These are phyloP conservation scores for Ceratobasidium sp. DNA, from an alignment of 1,284 basidiomycete species.

Conservation along the genomic window DNA sequence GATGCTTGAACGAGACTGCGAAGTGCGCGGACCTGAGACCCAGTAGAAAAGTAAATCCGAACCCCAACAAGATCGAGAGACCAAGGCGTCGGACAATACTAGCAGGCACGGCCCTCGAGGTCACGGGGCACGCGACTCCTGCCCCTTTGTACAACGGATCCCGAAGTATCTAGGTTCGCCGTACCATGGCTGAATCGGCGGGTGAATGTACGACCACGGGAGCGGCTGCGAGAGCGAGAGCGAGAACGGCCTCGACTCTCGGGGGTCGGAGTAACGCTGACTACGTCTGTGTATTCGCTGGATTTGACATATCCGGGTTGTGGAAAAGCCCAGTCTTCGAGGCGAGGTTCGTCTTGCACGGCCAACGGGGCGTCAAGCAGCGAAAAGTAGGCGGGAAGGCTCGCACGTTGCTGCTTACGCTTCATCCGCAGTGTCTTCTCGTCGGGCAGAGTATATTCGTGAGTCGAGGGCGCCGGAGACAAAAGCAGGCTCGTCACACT, in stretches of 20 bases:
- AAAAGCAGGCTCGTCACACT: constrained; percentile 37
- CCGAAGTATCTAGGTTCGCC: constrained; percentile 1
- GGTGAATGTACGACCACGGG: constrained; percentile 38
- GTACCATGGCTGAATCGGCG: constrained; percentile 41
- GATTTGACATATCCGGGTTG: constrained; percentile 29
- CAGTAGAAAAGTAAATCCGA: constrained; percentile 43
- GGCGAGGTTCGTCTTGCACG: constrained; percentile 24
- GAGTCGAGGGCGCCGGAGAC: constrained; percentile 24
- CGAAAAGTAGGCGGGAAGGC: constrained; percentile 80
- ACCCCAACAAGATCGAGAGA: constrained; percentile 38
- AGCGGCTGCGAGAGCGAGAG: constrained; percentile 28
- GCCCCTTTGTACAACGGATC: constrained; percentile 39
- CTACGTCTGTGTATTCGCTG: constrained; percentile 5
- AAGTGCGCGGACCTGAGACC: constrained; percentile 37
- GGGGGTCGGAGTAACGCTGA: constrained; percentile 36
- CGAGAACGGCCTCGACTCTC: constrained; percentile 24
- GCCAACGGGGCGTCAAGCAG: constrained; percentile 58
- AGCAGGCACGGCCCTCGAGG: constrained; percentile 38
- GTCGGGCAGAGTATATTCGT: constrained; percentile 22
- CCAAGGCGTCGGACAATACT: constrained; percentile 20
- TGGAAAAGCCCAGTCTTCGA: constrained; percentile 37
- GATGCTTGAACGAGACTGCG: constrained; percentile 38
- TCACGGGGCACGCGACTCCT: constrained; percentile 40
- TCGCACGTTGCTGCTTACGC: constrained; percentile 72
- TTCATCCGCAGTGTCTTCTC: constrained; percentile 51